Evolutionary conservation across 2,329 filamentous ascomycete genomes (phyloP).

Genomic region (Juglanconis oblonga): DNA sequence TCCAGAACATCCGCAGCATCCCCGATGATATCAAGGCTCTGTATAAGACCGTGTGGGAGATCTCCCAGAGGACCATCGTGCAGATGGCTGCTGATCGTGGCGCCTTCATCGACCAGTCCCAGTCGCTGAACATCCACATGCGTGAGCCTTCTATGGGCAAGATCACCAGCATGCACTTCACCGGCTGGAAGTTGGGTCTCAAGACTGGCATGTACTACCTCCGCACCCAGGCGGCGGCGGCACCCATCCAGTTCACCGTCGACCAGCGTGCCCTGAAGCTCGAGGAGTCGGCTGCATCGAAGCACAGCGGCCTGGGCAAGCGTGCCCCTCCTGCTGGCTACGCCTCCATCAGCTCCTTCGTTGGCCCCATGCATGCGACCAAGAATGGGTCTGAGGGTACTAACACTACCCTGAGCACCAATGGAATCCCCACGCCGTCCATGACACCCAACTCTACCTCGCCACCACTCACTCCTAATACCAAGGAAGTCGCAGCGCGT

Average conservation of each 20-base stretch:
- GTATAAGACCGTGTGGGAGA: slow-evolving; percentile 99
- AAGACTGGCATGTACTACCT: slow-evolving; percentile 99
- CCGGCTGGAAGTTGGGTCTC: slow-evolving; percentile 97
- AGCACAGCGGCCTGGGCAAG: slow-evolving; percentile 64
- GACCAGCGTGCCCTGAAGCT: slow-evolving; percentile 94
- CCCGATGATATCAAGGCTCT: slow-evolving; percentile 92
- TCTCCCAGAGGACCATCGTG: slow-evolving; percentile 90
- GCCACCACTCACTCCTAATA: slow-evolving; percentile 28
- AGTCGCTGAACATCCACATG: slow-evolving; percentile 99
- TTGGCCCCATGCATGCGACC: slow-evolving; percentile 64
- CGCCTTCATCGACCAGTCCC: slow-evolving; percentile 98
- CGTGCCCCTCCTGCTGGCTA: slow-evolving; percentile 57
- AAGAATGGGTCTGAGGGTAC: slow-evolving; percentile 44
- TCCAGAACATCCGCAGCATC: slow-evolving; percentile 96
- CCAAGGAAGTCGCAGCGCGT: slow-evolving; percentile 41
- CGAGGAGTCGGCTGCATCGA: slow-evolving; percentile 74
- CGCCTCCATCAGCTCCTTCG: slow-evolving; percentile 59
- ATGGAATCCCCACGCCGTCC: slow-evolving; percentile 67
- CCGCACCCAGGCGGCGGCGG: slow-evolving; percentile 92
- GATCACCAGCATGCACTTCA: slow-evolving; percentile 99
- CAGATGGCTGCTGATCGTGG: slow-evolving; percentile 98
- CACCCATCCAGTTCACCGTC: slow-evolving; percentile 98
- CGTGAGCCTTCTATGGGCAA: slow-evolving; percentile 99
- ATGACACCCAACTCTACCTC: slow-evolving; percentile 58
- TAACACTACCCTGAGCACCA: slow-evolving; percentile 32